Conservation (phyloP, 2,329 filamentous ascomycete species). For the Leptographium flavum region DNA sequence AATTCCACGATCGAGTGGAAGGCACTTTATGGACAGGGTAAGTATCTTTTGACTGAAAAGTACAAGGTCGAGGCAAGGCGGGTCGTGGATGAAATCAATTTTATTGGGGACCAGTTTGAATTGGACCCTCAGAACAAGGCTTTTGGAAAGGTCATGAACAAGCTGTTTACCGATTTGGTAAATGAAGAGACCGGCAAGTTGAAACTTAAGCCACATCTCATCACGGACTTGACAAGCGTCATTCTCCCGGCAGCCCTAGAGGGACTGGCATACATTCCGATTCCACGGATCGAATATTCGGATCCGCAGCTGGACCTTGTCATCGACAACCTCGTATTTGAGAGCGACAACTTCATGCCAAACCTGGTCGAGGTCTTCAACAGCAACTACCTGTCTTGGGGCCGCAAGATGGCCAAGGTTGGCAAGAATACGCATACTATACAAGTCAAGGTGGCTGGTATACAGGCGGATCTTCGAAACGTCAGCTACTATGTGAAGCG, state of each 20-base stretch:
- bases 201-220: constrained; percentile 78
- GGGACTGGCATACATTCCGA: constrained; percentile 75
- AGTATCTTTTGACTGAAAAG: constrained; percentile 74
- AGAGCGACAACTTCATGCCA: constrained; percentile 93
- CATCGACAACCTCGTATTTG: constrained; percentile 87
- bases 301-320: constrained; percentile 75
- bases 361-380: constrained; percentile 79
- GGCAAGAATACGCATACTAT: constrained; percentile 66
- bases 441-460: constrained; percentile 72
- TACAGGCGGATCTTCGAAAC: constrained; percentile 85
- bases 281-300: constrained; percentile 86
- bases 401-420: constrained; percentile 81
- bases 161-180: constrained; percentile 78
- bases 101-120: constrained; percentile 78
- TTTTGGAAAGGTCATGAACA: constrained; percentile 62
- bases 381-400: constrained; percentile 92
- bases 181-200: constrained; percentile 74
- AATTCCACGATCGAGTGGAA: constrained; percentile 71
- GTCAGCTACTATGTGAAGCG: constrained; percentile 91
- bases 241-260: constrained; percentile 75
- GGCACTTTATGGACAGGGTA: constrained; percentile 68
- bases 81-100: constrained; percentile 80
- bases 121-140: constrained; percentile 73
- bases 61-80: constrained; percentile 78
- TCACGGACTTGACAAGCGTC: constrained; percentile 79